Percentiles rank a stretch among this genome's conserved stretches.
Evolutionary conservation across 768 basidiomycete species (phyloP).

Genomic region (Calocybe indica): DNA sequence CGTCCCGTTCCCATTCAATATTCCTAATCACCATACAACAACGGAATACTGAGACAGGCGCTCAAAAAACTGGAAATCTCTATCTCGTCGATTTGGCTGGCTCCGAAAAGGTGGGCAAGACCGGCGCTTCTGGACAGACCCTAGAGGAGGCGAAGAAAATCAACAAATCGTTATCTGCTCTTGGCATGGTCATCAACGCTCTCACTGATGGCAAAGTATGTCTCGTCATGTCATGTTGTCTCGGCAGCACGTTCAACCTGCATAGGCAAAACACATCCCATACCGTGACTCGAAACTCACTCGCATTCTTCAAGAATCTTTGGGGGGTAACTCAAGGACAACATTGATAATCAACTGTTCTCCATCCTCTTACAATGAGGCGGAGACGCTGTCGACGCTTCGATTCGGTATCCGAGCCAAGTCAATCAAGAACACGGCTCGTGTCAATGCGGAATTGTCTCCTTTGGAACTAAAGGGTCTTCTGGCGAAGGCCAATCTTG

Average conservation of each 20-base stretch:
- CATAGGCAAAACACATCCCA: slow-evolving; percentile 90
- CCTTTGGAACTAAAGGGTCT: slow-evolving; percentile 93
- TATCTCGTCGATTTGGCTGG: slow-evolving; percentile 98
- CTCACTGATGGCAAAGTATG: slow-evolving; percentile 91
- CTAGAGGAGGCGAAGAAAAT: slow-evolving; percentile 99
- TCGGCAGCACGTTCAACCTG: not conserved
- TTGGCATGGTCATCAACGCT: slow-evolving; percentile 99
- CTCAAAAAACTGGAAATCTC: slow-evolving; percentile 92
- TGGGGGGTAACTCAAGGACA: slow-evolving; percentile 91
- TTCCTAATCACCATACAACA: slow-evolving; percentile 98
- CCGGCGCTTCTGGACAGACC: slow-evolving; percentile 97
- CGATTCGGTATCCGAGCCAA: slow-evolving; percentile 99
- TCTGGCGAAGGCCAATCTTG: slow-evolving; percentile 82
- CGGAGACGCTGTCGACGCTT: slow-evolving; percentile 94
- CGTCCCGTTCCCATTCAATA: slow-evolving; percentile 97
- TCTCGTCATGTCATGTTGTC: slow-evolving; percentile 1
- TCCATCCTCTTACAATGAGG: slow-evolving; percentile 94
- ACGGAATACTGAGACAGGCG: slow-evolving; percentile 92
- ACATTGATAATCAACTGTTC: slow-evolving; percentile 99
- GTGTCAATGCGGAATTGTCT: slow-evolving; percentile 96
- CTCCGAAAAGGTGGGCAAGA: slow-evolving; percentile 99
- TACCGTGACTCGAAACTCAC: slow-evolving; percentile 99
- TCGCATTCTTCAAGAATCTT: slow-evolving; percentile 96
- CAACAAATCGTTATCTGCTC: slow-evolving; percentile 94
- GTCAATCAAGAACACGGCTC: slow-evolving; percentile 99